These are phyloP conservation scores for Fusarium begoniae DNA, from an alignment of 2,329 filamentous ascomycete species.

Conservation along the genomic window DNA sequence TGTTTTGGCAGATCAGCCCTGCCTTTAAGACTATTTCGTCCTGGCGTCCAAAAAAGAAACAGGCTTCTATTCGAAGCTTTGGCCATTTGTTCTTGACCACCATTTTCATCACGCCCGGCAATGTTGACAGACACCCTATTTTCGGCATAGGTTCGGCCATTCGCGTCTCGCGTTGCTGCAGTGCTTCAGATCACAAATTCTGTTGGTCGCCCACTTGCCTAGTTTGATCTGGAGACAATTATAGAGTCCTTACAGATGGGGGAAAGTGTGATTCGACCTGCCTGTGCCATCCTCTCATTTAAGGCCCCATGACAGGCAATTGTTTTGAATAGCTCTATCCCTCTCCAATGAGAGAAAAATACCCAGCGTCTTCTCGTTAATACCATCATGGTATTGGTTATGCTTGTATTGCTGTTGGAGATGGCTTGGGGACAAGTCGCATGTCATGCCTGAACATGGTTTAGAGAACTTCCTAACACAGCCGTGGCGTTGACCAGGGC, in stretches of 20 bases:
- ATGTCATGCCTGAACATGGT: background rate
- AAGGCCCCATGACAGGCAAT: conserved; percentile 12
- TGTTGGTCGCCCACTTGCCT: conserved; percentile 28
- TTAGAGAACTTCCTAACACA: background rate
- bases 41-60: conserved; percentile 21
- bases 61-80: conserved; percentile 25
- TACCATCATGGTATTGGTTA: conserved; percentile 3
- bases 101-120: conserved; percentile 1
- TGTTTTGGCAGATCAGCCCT: conserved; percentile 28
- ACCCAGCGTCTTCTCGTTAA: conserved; percentile 1
- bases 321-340: background rate
- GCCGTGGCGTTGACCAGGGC: conserved; percentile 15
- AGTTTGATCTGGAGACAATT: background rate
- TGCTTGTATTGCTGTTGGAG: background rate
- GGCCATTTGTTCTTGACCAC: conserved; percentile 32
- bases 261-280: conserved; percentile 14
- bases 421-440: background rate
- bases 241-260: conserved; percentile 17
- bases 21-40: conserved; percentile 12
- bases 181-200: conserved; percentile 14
- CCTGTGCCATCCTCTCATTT: background rate
- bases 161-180: conserved; percentile 29
- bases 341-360: background rate
- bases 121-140: conserved; percentile 17
- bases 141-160: conserved; percentile 24